Evolutionary conservation across 2,329 filamentous ascomycete genomes (phyloP), one percentile per base, ranked within the genome.

Genomic region (Lasiodiplodia theobromae): DNA sequence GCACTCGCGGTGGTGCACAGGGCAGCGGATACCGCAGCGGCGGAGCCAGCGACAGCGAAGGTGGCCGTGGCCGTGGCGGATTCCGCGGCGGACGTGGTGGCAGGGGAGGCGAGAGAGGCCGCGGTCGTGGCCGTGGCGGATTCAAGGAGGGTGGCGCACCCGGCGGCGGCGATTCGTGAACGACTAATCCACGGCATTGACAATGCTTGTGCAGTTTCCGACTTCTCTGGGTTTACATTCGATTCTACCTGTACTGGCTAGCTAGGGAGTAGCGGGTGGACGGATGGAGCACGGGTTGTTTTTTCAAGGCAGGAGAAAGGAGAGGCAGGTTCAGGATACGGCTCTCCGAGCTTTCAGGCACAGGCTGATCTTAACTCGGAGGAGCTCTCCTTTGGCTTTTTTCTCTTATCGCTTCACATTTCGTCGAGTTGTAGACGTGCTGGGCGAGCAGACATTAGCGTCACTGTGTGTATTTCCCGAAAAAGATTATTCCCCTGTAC

Each of bases 21-120:
- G 78, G 83, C n/a, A 92, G 91, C 73, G 93, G 93, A 69, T 97
- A 97, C 83, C 90, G 93, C 73, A 96, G 93, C 76, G 92, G 91
- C 67, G 92, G 89, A 66, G 93, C 92, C 69, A 94, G 90, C 70
- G 89, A 91, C 76, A 92, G 91, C 73, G 92, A 94, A 75, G 84
- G 86, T 71, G 91, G 92, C 69, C 86, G 88, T 70, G 86, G 86
- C 34, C 85, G 86, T 57, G 84, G 83, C 47, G 75, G 78, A 28
- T 74, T 76, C 64, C 75, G 77, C 21, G 71, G 77, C 38, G 76
- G 82, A 25, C 79, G 80, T 67, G 82, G 83, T 23, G 84, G 86
- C 73, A 83, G 87, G 71, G 90, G 85, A 68, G 82, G 68, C 5
- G 68, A 69, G 21, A 65, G 70, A 25, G 75, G 76, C 63, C 70